These are phyloP conservation scores for Coemansia sp. DNA, from an alignment of 192 early-diverging fungal genomes.

Conservation along the genomic window DNA sequence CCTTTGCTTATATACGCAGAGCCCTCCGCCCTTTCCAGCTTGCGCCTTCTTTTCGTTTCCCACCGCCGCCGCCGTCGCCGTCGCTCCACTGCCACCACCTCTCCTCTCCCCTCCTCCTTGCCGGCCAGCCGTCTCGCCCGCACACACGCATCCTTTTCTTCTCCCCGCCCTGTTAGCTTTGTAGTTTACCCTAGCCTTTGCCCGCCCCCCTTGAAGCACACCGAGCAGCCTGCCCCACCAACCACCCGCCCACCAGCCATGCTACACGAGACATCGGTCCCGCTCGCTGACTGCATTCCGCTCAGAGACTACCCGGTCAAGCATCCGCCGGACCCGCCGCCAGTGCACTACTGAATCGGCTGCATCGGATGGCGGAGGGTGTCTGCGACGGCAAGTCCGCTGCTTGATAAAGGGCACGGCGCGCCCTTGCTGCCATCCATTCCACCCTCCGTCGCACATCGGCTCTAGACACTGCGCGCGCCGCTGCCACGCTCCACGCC, in stretches of 20 bases:
- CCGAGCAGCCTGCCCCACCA: not conserved
- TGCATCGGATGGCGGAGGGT: no score
- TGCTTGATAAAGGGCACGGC: no score
- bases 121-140: not conserved
- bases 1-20: not conserved
- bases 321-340: conserved; percentile 47
- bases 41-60: not conserved
- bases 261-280: not conserved
- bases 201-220: not conserved
- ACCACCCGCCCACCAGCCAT: not conserved
- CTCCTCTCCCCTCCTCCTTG: not conserved
- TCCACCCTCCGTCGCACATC: no score
- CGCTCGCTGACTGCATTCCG: conserved; percentile 14
- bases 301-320: conserved; percentile 49
- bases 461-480: no score
- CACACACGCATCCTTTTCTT: not conserved
- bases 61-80: no score
- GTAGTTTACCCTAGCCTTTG: not conserved
- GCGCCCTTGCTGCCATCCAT: no score
- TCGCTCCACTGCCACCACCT: no score
- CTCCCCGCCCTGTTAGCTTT: no score
- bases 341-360: conserved; percentile 13
- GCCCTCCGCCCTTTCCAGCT: not conserved
- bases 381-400: no score
- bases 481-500: no score